A percentile compares a stretch with the other conserved stretches of the same genome.
phyloP scores from a whole-genome alignment of 257 asterid genomes.

The Sherardia arvensis region DNA sequence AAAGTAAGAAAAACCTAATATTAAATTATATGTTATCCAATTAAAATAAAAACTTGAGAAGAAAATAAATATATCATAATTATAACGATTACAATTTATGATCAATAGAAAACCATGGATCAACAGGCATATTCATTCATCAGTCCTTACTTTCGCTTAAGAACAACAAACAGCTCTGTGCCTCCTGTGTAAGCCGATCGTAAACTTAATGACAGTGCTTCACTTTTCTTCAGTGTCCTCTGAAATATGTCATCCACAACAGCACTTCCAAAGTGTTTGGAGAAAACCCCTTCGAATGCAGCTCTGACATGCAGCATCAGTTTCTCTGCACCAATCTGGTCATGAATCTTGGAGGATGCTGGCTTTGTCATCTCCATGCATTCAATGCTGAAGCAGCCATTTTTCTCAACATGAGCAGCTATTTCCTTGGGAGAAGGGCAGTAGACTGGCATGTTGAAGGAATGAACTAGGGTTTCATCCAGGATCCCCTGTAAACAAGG shows the following conservation, averaged over 20 bases:
- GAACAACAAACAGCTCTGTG: conserved; percentile 17
- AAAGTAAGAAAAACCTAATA: too few relatives aligned
- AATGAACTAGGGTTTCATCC: neutral
- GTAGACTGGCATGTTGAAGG: neutral
- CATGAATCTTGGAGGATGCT: neutral
- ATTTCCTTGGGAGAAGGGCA: conserved; percentile 25
- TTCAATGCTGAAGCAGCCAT: conserved; percentile 27
- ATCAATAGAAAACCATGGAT: too few relatives aligned
- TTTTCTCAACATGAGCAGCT: conserved; percentile 22
- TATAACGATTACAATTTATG: too few relatives aligned
- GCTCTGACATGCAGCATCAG: conserved; percentile 17
- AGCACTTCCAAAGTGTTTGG: conserved; percentile 17
- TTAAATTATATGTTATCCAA: too few relatives aligned
- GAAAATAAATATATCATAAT: too few relatives aligned
- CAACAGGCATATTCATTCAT: too few relatives aligned
- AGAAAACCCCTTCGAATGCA: conserved; percentile 15
- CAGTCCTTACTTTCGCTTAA: conserved; percentile 16
- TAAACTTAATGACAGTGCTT: conserved; percentile 5
- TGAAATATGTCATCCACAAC: conserved; percentile 18
- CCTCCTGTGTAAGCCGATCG: neutral
- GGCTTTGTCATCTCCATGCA: conserved; percentile 23
- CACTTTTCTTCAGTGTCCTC: conserved; percentile 7
- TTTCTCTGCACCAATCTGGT: neutral
- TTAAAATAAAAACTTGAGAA: too few relatives aligned
- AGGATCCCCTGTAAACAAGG: neutral